These are phyloP conservation scores for Neocallimastix lanati DNA, from an alignment of 192 early-diverging fungal species.

Conservation along the genomic window DNA sequence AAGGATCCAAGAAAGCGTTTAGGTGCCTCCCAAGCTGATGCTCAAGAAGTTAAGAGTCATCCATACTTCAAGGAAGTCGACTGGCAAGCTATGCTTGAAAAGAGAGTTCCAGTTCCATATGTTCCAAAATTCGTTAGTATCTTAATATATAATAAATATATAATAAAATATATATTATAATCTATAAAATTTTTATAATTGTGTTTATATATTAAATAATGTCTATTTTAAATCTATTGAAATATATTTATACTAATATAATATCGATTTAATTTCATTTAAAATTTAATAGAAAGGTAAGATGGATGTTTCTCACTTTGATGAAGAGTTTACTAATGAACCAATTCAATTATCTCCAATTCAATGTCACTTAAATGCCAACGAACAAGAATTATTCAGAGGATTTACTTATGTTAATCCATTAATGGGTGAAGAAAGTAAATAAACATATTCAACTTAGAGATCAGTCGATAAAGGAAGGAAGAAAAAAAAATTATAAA, in stretches of 20 bases:
- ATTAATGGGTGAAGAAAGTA: too few relatives aligned
- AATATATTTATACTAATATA: too few relatives aligned
- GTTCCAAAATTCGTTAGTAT: conserved; percentile 60
- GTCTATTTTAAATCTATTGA: too few relatives aligned
- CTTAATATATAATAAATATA: neutral
- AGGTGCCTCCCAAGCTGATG: too few relatives aligned
- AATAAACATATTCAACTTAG: too few relatives aligned
- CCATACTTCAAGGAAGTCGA: conserved; percentile 86
- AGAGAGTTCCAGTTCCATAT: conserved; percentile 72
- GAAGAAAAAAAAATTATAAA: too few relatives aligned
- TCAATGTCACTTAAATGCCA: conserved; percentile 52
- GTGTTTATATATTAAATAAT: neutral
- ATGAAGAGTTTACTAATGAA: conserved; percentile 93
- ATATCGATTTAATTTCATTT: too few relatives aligned
- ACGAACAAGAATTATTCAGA: conserved; percentile 83
- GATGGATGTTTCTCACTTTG: conserved; percentile 91
- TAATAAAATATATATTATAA: too few relatives aligned
- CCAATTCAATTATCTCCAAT: conserved; percentile 83
- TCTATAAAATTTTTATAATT: neutral
- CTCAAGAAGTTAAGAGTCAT: conserved; percentile 10
- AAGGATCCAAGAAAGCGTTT: too few relatives aligned
- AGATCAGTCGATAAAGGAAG: too few relatives aligned
- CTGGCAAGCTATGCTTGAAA: conserved; percentile 85
- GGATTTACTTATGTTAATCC: conserved; percentile 71
- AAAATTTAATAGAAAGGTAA: too few relatives aligned